Evolutionary conservation across 169 alveolate species (phyloP).

Genomic region (Besnoitia besnoiti): DNA sequence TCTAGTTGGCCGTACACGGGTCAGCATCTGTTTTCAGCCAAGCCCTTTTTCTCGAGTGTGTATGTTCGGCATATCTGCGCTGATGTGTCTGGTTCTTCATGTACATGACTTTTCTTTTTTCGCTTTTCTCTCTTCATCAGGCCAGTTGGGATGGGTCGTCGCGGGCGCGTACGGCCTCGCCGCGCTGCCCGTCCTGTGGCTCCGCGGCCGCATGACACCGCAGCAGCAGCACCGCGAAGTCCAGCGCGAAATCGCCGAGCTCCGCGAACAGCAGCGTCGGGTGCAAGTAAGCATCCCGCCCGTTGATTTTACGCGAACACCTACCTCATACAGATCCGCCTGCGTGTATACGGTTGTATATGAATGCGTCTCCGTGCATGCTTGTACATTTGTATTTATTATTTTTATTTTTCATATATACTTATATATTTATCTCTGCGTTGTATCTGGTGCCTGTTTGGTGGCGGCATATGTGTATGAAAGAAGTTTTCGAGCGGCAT

Average conservation of each 20-base stretch:
- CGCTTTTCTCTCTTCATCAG: neutral
- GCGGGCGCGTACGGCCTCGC: neutral
- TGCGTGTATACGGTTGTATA: neutral
- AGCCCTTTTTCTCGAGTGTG: too few relatives aligned
- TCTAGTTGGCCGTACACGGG: too few relatives aligned
- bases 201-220: neutral
- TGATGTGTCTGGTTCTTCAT: too few relatives aligned
- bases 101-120: too few relatives aligned
- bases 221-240: neutral
- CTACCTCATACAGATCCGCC: neutral
- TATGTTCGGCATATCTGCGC: too few relatives aligned
- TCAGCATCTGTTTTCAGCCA: too few relatives aligned
- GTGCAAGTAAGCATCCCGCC: neutral
- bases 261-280: slow-evolving; percentile 1
- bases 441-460: too few relatives aligned
- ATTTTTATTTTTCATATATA: neutral
- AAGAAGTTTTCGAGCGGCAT: too few relatives aligned
- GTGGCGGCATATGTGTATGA: neutral
- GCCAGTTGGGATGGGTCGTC: neutral
- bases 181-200: neutral
- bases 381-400: neutral
- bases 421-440: too few relatives aligned
- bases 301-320: too few relatives aligned
- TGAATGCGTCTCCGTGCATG: neutral
- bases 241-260: neutral